Base-by-base conservation (phyloP, 257 asterid species). In the Solanum pinnatisectum region DNA sequence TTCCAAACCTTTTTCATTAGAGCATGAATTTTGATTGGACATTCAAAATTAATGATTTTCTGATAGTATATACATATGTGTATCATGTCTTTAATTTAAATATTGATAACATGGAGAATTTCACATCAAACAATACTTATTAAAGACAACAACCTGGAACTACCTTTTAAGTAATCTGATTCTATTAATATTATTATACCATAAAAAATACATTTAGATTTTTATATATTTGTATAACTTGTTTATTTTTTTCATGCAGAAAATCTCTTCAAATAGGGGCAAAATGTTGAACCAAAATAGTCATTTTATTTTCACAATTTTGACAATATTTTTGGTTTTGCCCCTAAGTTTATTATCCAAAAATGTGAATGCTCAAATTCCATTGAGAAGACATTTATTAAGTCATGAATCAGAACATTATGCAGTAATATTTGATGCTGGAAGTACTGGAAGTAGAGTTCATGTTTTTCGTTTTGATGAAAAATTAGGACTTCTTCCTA, bases 361-460 rank as follows among this genome's bases (percentile, higher is more conserved):
- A 30, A 78, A 27, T 71, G 86, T 22, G 35, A 4, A 39, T 81
- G 92, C 10, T 87, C 95, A 40, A 39, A 77, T 23, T 14, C 65
- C 84, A 15, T 79, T 79, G 3, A 79, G 49, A 91, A 90, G 86
- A 86, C 93, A 84, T 88, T 93, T 44, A 91, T 92, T 40, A 52
- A 91, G 92, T 89, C 88, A 88, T 79, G 92, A 89, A 37, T 30
- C 92, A 12, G 92, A 89, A 84, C 88, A 87, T 2, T 95, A 95
- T 85, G 98, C 98, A 1, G 98, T 95, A 39, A 93, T 95, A 49
- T 95, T 95, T 71, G 97, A 95, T 74, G 98, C 97, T 1, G 97
- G 98, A 25, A 95, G 98, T 89, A 94, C 97, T 0, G 98, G 97
- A 59, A 94, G 98, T 88, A 93, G 98, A 91, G 98, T 95, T 72